Evolutionary conservation across 2,329 filamentous ascomycete species (phyloP), one percentile per base, ranked within the genome.

Genomic region (Stachybotrys chlorohalonatus): DNA sequence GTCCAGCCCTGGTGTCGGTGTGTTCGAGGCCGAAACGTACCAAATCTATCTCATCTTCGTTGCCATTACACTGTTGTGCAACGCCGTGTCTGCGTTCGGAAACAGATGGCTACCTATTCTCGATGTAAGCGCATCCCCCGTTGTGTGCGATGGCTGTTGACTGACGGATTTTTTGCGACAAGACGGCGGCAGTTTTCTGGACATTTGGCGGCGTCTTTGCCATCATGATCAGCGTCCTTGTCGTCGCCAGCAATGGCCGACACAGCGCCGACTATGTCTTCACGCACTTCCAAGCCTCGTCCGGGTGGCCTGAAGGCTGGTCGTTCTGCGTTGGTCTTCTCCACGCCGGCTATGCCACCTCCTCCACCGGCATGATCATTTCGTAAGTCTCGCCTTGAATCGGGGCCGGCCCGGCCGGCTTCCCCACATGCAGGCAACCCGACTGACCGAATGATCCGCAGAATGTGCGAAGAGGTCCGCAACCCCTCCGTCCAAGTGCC

Each of bases 341-440:
- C 17, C 86, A 89, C 62, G 86, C 84, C 52, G 86, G 83, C 58
- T 89, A 90, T 64, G 85, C 84, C 49, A 89, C 86, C 13, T 89
- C 86, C 5, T 87, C 85, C 15, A 89, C 86, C 0, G 87, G 87
- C 70, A 90, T 90, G 87, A 86, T 90, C 56, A 86, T 90, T 66
- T 87, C 83, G 83, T 86, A 72, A 76, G 82, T 76, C 51, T 13
- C 57, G 31, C 55, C 46, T 42, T 30, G 15, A 11, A 3, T 24
- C 48, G 8, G 9, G 8, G 2, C 13, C 8, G 46, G 30, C 48
- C 30, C 16, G 17, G 31, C 11, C 8, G 6, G 24, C 11, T 31
- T 51, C 46, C 51, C 54, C 54, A 39, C 53, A 52, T 51, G 53
- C 56, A 46, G 3, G 55, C 52, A 50, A 50, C 56, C 60, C 52